Conservation (phyloP, 805 yeast genomes). For the Pichia insulana region DNA sequence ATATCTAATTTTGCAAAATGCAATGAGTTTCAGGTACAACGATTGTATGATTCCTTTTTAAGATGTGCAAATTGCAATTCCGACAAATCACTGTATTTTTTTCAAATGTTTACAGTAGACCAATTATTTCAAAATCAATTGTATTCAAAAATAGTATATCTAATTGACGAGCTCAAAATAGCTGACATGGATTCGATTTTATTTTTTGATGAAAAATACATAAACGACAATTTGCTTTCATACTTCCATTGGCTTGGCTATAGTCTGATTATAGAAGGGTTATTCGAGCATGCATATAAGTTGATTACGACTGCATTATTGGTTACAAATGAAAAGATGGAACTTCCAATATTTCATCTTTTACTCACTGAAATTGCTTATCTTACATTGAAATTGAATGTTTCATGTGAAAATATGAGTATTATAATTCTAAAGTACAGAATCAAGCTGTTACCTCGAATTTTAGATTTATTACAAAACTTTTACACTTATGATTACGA, state of each 20-base stretch:
- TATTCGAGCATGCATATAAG: constrained; percentile 15
- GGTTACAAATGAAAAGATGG: background rate
- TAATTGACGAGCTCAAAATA: constrained; percentile 1
- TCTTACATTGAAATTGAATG: constrained; percentile 2
- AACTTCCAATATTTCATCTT: background rate
- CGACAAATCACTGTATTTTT: constrained; percentile 1
- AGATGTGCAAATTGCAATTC: background rate
- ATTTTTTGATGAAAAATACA: background rate
- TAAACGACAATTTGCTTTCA: constrained; percentile 8
- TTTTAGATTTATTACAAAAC: constrained; percentile 3
- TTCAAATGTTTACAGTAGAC: constrained; percentile 8
- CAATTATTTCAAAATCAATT: constrained; percentile 5
- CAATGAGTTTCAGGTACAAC: constrained; percentile 2
- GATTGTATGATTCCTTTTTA: constrained; percentile 3
- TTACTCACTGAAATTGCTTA: constrained; percentile 1
- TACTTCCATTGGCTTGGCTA: constrained; percentile 16
- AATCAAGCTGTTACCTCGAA: background rate
- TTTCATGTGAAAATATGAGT: background rate
- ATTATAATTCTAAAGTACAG: constrained; percentile 2
- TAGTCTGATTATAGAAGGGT: constrained; percentile 14
- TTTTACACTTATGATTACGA: constrained; percentile 3
- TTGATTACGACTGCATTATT: constrained; percentile 9
- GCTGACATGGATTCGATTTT: constrained; percentile 13
- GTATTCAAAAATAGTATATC: constrained; percentile 4
- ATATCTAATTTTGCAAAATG: background rate